Percentiles rank a stretch among this genome's conserved stretches.
phyloP scores from a whole-genome alignment of 306 rosid genomes.

The Purshia tridentata region DNA sequence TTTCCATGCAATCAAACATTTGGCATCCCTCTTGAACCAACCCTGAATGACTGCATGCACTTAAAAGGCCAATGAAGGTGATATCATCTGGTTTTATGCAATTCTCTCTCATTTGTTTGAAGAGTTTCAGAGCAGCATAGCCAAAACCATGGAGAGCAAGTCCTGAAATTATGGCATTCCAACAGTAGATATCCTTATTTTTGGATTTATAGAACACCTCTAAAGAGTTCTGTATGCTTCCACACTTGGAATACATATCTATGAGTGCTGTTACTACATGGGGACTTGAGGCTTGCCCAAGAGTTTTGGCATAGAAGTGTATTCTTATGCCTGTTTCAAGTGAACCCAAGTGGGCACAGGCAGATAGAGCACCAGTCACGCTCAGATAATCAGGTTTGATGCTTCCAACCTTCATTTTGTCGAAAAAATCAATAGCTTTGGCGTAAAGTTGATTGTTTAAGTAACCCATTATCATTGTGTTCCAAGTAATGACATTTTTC shows the following conservation, averaged over 20 bases:
- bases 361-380: constrained; percentile 28
- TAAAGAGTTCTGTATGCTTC: constrained; percentile 23
- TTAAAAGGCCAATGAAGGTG: constrained; percentile 33
- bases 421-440: constrained; percentile 18
- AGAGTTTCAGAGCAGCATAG: constrained; percentile 22
- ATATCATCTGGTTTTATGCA: constrained; percentile 32
- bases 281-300: constrained; percentile 16
- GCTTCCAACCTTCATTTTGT: constrained; percentile 25
- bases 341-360: constrained; percentile 28
- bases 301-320: constrained; percentile 22
- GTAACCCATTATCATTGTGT: constrained; percentile 29
- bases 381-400: constrained; percentile 27
- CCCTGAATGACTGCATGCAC: constrained; percentile 40
- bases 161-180: constrained; percentile 37
- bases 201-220: constrained; percentile 29
- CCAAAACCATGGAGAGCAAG: constrained; percentile 30
- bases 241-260: constrained; percentile 42
- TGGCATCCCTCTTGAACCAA: constrained; percentile 29
- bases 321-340: constrained; percentile 24
- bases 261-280: constrained; percentile 31
- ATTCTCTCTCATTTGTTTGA: constrained; percentile 20
- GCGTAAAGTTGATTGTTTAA: constrained; percentile 16
- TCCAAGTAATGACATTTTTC: constrained; percentile 36
- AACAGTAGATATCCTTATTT: constrained; percentile 28
- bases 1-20: constrained; percentile 24